Base-by-base conservation (phyloP, 2,329 filamentous ascomycete species). In the Diaporthe aspalathi region DNA sequence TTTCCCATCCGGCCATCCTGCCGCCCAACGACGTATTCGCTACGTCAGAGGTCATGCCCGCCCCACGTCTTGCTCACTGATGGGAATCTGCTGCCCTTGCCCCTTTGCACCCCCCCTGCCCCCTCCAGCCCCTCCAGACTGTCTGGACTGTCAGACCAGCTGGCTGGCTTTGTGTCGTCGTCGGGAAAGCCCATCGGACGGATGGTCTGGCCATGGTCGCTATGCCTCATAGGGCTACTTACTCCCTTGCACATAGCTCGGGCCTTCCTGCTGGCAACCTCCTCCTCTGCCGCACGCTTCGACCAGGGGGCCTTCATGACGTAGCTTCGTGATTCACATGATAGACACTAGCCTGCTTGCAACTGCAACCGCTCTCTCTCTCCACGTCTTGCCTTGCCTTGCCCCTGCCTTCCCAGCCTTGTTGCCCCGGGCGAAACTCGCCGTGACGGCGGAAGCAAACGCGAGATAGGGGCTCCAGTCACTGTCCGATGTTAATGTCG, bases 271-370 rank as follows among this genome's bases (percentile, higher is more conserved):
- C 35, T 60, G 47, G 53, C 50, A 68, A 65, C 43, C 60, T 65
- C 45, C 29, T 16, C 50, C 35, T 29, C 56, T n/a, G n/a, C 24
- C 53, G 45, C 45, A 22, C n/a, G n/a, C n/a, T n/a, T n/a, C n/a
- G n/a, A n/a, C 45, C 53, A 56, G 32, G 43, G 43, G 53, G 5
- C 35, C 35, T 60, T 40, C 67, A 68, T 68, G 67, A 68, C 67
- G 67, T 68, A 68, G 67, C 9, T 43, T 22, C 47, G 20, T 68
- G 67, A 50, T 68, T 68, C 67, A 68, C 67, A 68, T 68, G 67
- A 68, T 68, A 57, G 50, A 24, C 60, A 65, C 60, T 65, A 50
- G 60, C 27, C 40, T 47, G 29, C 56, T 45, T 45, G 56, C 56
- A 45, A 68, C 27, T 68, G 52, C 56, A 45, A 68, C 27, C 57